Conservation (phyloP, 495 filamentous ascomycete genomes). For the Diplogelasinospora grovesii region DNA sequence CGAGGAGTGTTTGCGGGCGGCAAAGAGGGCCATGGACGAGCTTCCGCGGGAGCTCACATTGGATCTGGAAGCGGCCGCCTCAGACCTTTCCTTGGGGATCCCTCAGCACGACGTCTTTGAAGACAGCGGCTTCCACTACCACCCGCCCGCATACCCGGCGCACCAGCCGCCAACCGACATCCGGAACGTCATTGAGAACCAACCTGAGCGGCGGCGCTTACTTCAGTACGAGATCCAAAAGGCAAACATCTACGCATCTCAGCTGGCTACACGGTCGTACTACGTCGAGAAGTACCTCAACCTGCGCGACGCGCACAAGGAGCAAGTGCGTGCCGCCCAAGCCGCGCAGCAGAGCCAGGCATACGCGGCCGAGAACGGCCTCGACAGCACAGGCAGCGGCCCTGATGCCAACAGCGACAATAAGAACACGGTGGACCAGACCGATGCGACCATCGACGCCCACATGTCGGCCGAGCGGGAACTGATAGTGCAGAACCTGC, state of each 20-base stretch:
- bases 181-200: constrained; percentile 26
- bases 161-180: constrained; percentile 31
- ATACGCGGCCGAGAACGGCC: constrained; percentile 15
- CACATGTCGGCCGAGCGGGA: constrained; percentile 64
- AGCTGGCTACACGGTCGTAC: constrained; percentile 68
- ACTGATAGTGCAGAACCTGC: constrained; percentile 65
- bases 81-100: not conserved
- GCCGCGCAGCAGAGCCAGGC: constrained; percentile 10
- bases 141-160: constrained; percentile 25
- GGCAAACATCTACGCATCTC: constrained; percentile 70
- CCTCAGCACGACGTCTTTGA: constrained; percentile 9
- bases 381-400: constrained; percentile 9
- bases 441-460: constrained; percentile 39
- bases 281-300: constrained; percentile 77
- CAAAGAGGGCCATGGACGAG: constrained; percentile 53
- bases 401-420: constrained; percentile 18
- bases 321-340: constrained; percentile 19
- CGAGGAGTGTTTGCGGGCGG: constrained; percentile 51
- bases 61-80: constrained; percentile 16
- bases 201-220: constrained; percentile 37
- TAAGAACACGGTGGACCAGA: constrained; percentile 14
- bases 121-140: constrained; percentile 27
- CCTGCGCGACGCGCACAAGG: constrained; percentile 49
- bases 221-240: constrained; percentile 81
- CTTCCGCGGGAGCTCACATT: constrained; percentile 57